Base-by-base conservation (phyloP, 192 early-diverging fungal species). In the Coemansia sp. region DNA sequence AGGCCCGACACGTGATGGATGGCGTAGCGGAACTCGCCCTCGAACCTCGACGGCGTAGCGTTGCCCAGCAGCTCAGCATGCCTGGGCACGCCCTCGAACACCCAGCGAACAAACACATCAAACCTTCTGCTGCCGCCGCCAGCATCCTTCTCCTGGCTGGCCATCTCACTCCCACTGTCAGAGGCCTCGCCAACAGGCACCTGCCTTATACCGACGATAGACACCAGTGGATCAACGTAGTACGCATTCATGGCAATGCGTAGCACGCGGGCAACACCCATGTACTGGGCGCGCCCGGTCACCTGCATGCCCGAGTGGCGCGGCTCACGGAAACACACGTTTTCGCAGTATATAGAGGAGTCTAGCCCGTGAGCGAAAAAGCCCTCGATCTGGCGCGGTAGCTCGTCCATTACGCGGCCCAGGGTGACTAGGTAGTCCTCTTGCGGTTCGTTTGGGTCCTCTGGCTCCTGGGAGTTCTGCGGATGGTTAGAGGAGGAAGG, bases 1-100 rank as follows among this genome's bases (percentile, higher is more conserved):
- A 65, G 62, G 0, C 69, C 75, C 0, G 69, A 52, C 8, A 33
- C 46, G 22, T 57, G 61, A 40, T 78, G 61, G 7, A 78, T 62
- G 13, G 12, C 41, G 18, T 78, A 78, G 38, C 62, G 56, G 51
- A 78, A 78, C 61, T 78, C 75, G 47, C 75, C 75, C 59, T 78
- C 75, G 37, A 67, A 78, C 46, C 68, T 39, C n/a, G 75, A 71
- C 46, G 10, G 55, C 3, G 47, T 18, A 0, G 57, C 61, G 1
- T 18, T 27, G 18, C 69, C 75, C 13, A 78, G 55, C 37, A 71
- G 38, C 21, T 62, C 65, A 8, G 61, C 39, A 38, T 78, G 69
- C 15, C 75, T 39, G 21, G 75, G 65, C 46, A 59, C 23, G 21
- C 69, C 75, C 62, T 78, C 75, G 56, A 78, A 78, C 43, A 71